Evolutionary conservation across 2,329 filamentous ascomycete genomes (phyloP).

Genomic region (Phaeophleospora eucalypticola): DNA sequence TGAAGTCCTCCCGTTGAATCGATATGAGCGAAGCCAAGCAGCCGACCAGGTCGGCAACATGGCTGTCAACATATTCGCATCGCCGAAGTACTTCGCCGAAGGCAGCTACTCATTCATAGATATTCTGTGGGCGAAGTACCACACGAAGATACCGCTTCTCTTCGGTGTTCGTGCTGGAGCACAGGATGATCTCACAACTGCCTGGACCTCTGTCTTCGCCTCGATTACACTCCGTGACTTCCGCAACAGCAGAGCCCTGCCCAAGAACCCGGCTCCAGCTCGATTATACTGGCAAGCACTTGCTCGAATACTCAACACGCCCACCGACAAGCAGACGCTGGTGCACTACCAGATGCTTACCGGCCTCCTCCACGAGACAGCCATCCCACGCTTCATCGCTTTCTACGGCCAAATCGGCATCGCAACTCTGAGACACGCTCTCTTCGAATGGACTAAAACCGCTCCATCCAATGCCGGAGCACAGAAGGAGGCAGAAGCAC

Average conservation of each 20-base stretch:
- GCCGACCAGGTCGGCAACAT: conserved; percentile 79
- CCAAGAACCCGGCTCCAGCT: conserved; percentile 68
- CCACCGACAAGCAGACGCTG: conserved; percentile 47
- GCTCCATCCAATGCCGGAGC: neutral
- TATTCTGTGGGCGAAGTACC: conserved; percentile 82
- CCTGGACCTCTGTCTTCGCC: conserved; percentile 64
- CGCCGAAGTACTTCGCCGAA: conserved; percentile 54
- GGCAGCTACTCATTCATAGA: conserved; percentile 68
- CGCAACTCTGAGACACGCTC: conserved; percentile 56
- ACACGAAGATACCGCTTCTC: conserved; percentile 73
- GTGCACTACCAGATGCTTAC: conserved; percentile 50
- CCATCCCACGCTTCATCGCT: conserved; percentile 66
- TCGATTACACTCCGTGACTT: conserved; percentile 81
- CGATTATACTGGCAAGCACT: conserved; percentile 78
- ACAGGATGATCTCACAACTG: neutral
- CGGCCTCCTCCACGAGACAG: conserved; percentile 55
- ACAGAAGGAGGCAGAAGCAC: neutral
- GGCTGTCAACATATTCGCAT: conserved; percentile 69
- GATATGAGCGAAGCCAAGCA: conserved; percentile 35
- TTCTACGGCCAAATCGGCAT: conserved; percentile 76
- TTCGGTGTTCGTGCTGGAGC: conserved; percentile 61
- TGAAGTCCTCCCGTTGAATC: conserved; percentile 28
- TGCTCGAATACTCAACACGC: conserved; percentile 71
- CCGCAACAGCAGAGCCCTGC: conserved; percentile 56
- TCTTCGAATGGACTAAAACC: conserved; percentile 12